Evolutionary conservation across 768 basidiomycete species (phyloP), one percentile per base, ranked within the genome.

Genomic region (Pisolithus microcarpus): DNA sequence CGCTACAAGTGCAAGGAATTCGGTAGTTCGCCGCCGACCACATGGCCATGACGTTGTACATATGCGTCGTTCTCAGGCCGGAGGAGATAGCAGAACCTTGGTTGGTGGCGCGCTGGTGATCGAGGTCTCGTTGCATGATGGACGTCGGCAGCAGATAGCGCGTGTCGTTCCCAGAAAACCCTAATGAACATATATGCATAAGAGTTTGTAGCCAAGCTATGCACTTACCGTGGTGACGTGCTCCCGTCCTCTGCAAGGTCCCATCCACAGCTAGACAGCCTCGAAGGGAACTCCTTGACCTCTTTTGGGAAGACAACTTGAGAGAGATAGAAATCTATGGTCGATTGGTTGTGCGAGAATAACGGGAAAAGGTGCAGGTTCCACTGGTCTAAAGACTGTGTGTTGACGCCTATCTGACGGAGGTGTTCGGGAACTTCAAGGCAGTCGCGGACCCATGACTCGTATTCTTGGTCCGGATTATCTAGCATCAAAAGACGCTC

Each of bases 131-230:
- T 13, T 62, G 61, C 5, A 36, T 40, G 18, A 59, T 64, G 24
- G 52, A 54, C 0, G 51, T 19, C 2, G 61, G 62, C 15, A 62
- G 38, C 5, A 62, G 37, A 46, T 58, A 61, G n/a, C 62, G 65
- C 26, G 71, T 70, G 52, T 80, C 79, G 45, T 80, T 81, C 8
- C 79, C 79, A 46, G 77, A 80, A 54, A 81, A 81, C 0, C 61
- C 45, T n/a, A 51, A 31, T 2, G 4, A n/a, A 18, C 4, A 13
- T 6, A n/a, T 13, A 21, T 13, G 37, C 23, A 23, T 7, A 23
- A 26, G 15, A 16, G 10, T 31, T 23, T 9, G 31, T 16, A n/a
- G 13, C 23, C n/a, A 6, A 13, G 13, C 9, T 6, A 19, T 7
- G 13, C 9, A 30, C 52, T 43, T 24, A 60, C 58, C 59, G 58